These are phyloP conservation scores for Wickerhamiella parazyma DNA, from an alignment of 805 yeast species.

Conservation along the genomic window DNA sequence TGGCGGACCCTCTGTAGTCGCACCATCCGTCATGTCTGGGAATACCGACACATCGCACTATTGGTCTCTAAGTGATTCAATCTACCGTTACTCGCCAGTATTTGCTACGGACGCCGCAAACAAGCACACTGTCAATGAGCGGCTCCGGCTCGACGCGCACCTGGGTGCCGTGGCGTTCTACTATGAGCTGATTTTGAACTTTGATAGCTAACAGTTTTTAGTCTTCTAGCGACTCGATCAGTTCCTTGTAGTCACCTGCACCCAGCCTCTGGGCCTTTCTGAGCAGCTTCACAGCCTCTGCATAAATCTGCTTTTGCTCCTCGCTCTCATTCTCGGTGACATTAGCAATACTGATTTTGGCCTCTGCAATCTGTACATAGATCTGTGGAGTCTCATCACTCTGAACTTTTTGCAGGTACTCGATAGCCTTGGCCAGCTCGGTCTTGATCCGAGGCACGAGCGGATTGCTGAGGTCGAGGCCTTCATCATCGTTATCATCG, in stretches of 20 bases:
- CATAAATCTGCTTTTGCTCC: conserved; percentile 55
- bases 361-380: conserved; percentile 80
- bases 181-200: conserved; percentile 6
- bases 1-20: conserved; percentile 31
- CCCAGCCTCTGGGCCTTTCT: conserved; percentile 41
- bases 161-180: conserved; percentile 4
- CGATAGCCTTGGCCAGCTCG: conserved; percentile 40
- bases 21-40: conserved; percentile 52
- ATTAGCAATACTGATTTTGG: conserved; percentile 67
- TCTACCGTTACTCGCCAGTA: conserved; percentile 45
- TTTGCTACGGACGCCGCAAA: conserved; percentile 15
- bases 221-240: conserved; percentile 25
- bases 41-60: conserved; percentile 61
- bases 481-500: conserved; percentile 9
- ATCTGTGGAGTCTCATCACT: conserved; percentile 63
- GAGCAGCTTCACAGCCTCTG: conserved; percentile 54
- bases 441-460: conserved; percentile 19
- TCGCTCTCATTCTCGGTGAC: conserved; percentile 47
- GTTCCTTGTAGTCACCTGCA: conserved; percentile 25
- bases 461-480: conserved; percentile 17
- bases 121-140: conserved; percentile 14
- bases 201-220: neutral
- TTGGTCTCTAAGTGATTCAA: conserved; percentile 47
- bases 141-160: conserved; percentile 1
- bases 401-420: conserved; percentile 44